Conservation (phyloP, 805 yeast species). For the Peterozyma toletana region DNA sequence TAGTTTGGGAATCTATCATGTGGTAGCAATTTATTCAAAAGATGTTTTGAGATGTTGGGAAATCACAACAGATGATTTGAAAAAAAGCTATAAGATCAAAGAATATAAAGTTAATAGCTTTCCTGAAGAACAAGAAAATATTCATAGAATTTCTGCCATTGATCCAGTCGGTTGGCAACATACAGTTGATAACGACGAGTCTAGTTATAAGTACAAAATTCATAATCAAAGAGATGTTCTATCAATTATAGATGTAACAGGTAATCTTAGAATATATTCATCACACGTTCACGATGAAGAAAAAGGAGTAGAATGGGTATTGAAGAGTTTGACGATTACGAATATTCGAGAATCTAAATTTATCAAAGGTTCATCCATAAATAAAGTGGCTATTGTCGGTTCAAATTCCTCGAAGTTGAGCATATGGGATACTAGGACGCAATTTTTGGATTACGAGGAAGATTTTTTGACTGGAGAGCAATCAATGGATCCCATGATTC, state of each 20-base stretch:
- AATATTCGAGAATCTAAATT: conserved; percentile 43
- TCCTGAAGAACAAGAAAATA: conserved; percentile 27
- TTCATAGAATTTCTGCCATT: conserved; percentile 44
- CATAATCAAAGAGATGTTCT: conserved; percentile 37
- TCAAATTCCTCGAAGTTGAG: conserved; percentile 40
- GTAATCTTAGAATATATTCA: conserved; percentile 41
- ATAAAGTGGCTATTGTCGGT: conserved; percentile 71
- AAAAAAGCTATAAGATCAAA: conserved; percentile 14
- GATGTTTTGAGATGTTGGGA: conserved; percentile 34
- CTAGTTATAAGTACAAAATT: conserved; percentile 5
- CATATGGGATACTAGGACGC: conserved; percentile 74
- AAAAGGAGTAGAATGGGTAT: conserved; percentile 42
- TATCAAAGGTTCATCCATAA: conserved; percentile 69
- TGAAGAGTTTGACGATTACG: conserved; percentile 44
- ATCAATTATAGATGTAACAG: conserved; percentile 48
- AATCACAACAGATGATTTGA: conserved; percentile 13
- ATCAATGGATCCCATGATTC: conserved; percentile 25
- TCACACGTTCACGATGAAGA: conserved; percentile 21
- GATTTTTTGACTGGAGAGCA: conserved; percentile 13
- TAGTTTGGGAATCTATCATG: conserved; percentile 25
- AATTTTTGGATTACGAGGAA: conserved; percentile 60
- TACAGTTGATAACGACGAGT: conserved; percentile 8
- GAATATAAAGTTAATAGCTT: conserved; percentile 27
- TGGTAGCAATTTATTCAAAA: conserved; percentile 42
- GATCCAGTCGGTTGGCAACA: conserved; percentile 59